Evolutionary conservation across 2,329 filamentous ascomycete genomes (phyloP), one percentile per base, ranked within the genome.

Genomic region (Orbilia quercus): DNA sequence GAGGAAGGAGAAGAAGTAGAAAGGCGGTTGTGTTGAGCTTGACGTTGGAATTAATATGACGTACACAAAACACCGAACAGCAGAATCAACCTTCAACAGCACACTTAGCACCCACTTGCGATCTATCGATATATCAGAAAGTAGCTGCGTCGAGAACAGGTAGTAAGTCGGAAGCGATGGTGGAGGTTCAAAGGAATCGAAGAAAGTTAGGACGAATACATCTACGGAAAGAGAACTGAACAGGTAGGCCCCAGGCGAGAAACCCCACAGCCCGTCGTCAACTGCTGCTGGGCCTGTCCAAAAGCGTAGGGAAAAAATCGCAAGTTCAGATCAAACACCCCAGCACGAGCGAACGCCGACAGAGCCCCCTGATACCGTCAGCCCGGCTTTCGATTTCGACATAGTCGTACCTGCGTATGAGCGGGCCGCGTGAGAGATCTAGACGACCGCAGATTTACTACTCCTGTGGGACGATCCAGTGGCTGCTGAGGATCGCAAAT

Each of bases 341-440:
- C 31, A 28, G 50, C 34, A 50, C 58, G 31, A 36, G 20, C 31
- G 31, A 31, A 28, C 36, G 47, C 40, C 34, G 18, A 60, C 47
- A 62, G 60, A 73, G 69, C 60, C 69, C 60, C 69, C 69, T 73
- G 69, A 73, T 73, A 36, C 69, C 54, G 60, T 66, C 60, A 73
- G 59, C 69, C 59, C 31, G 47, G 44, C 31, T 59, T 53, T 40
- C 45, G 23, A 11, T 44, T 16, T 23, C 54, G 31, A 45, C 5
- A 20, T 25, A 48, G 55, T 36, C 54, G 69, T 73, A 73, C 69
- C 69, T 73, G 69, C 69, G 69, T 73, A 73, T 73, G 69, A 73
- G 42, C 69, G 58, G 69, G 38, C 69, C 69, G 69, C 69, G 69
- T 73, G 69, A 73, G 69, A 53, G 67, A 50, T 58, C 67, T 53